Conservation (phyloP, 2,329 filamentous ascomycete genomes). For the Aspergillus flavus region DNA sequence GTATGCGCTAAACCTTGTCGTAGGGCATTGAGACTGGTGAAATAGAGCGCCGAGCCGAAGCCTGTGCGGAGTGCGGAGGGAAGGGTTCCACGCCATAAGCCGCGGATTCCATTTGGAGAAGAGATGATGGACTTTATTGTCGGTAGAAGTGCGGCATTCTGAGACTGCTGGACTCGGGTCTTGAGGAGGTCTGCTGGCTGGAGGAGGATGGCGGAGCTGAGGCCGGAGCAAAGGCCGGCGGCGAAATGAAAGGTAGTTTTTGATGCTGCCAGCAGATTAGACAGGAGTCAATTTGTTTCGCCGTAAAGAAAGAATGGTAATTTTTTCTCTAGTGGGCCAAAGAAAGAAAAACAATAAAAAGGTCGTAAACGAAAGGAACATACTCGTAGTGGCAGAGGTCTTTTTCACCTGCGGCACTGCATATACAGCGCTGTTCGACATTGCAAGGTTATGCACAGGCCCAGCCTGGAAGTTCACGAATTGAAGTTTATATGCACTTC, state of each 20-base stretch:
- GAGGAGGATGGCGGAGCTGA: slow-evolving; percentile 84
- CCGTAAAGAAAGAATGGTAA: background rate
- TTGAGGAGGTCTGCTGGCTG: slow-evolving; percentile 97
- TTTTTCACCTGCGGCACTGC: slow-evolving; percentile 33
- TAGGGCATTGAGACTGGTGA: slow-evolving; percentile 81
- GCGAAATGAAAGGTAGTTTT: slow-evolving; percentile 74
- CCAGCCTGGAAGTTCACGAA: slow-evolving; percentile 8
- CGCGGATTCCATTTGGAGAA: slow-evolving; percentile 67
- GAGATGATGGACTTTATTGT: slow-evolving; percentile 71
- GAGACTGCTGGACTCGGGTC: slow-evolving; percentile 90
- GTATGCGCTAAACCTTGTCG: slow-evolving; percentile 64
- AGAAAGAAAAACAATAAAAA: background rate
- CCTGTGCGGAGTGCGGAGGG: slow-evolving; percentile 93
- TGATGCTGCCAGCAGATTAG: slow-evolving; percentile 31
- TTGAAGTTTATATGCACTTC: background rate
- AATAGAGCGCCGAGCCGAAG: slow-evolving; percentile 91
- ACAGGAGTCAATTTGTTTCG: background rate
- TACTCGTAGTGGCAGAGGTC: slow-evolving; percentile 33
- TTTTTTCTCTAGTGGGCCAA: background rate
- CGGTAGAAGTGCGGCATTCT: slow-evolving; percentile 66
- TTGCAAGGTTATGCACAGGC: slow-evolving; percentile 17
- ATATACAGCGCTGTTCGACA: slow-evolving; percentile 36
- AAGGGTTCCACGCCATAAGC: slow-evolving; percentile 88
- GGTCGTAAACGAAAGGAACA: slow-evolving; percentile 6
- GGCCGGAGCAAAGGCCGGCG: slow-evolving; percentile 83